phyloP scores from a whole-genome alignment of 176 grass and related monocot species.

The Juncus effusus region DNA sequence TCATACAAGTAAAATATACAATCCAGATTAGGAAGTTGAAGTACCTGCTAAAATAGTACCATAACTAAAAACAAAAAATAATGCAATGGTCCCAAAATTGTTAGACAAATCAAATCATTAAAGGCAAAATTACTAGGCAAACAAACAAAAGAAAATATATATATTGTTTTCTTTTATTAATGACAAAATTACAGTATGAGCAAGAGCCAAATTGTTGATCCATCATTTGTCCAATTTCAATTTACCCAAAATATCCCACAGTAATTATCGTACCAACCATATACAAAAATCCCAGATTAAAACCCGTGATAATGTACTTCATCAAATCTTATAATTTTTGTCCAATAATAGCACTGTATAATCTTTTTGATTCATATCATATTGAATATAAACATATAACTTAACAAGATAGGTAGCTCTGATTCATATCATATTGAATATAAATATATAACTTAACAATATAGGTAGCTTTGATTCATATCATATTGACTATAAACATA shows the following conservation, averaged over 20 bases:
- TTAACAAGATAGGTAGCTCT: constrained; percentile 12
- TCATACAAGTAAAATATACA: background rate
- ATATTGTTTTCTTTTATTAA: background rate
- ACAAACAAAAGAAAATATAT: constrained; percentile 13
- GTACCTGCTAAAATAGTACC: background rate
- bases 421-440: background rate
- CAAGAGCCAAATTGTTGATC: constrained; percentile 21
- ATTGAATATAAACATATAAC: background rate
- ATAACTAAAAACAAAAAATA: background rate
- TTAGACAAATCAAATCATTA: constrained; percentile 31
- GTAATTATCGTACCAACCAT: background rate
- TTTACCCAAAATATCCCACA: constrained; percentile 17
- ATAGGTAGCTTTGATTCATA: constrained; percentile 4
- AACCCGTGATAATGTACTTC: no score
- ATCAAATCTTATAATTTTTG: no score
- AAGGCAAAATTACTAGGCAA: constrained; percentile 8
- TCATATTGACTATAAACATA: background rate
- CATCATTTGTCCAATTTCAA: constrained; percentile 23
- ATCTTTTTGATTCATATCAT: no score
- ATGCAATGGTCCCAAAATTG: constrained; percentile 26
- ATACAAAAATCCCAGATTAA: no score
- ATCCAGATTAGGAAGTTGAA: background rate
- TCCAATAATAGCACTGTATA: no score
- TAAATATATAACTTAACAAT: background rate
- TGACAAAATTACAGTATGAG: constrained; percentile 16